phyloP scores from a whole-genome alignment of 2,329 filamentous ascomycete genomes.

The Pestalotiopsis sp. region DNA sequence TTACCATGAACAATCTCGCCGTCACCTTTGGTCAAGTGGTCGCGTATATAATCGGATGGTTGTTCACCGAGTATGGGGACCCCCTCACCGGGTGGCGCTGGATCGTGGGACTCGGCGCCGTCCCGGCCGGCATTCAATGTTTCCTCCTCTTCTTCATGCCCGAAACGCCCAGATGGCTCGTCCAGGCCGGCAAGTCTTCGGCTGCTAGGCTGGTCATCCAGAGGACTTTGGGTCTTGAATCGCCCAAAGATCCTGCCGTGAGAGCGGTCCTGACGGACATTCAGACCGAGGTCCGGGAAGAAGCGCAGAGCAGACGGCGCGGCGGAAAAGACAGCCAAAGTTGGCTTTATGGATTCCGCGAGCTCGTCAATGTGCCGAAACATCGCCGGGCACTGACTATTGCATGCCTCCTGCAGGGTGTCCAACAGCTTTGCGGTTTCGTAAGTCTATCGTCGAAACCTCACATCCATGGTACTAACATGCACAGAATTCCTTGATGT shows the following conservation, averaged over 20 bases:
- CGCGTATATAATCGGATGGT: constrained; percentile 84
- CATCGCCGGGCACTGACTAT: constrained; percentile 79
- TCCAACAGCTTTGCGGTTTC: constrained; percentile 89
- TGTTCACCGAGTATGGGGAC: constrained; percentile 60
- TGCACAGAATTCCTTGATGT: constrained; percentile 81
- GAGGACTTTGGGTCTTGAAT: constrained; percentile 51
- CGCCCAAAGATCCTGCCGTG: constrained; percentile 49
- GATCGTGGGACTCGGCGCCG: constrained; percentile 85
- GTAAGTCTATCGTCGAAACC: background rate
- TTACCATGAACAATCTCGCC: constrained; percentile 81
- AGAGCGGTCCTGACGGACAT: constrained; percentile 69
- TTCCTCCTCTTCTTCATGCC: constrained; percentile 73
- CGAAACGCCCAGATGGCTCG: constrained; percentile 87
- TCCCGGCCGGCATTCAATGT: constrained; percentile 75
- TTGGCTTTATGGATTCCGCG: constrained; percentile 51
- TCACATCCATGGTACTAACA: constrained; percentile 5
- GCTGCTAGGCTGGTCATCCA: constrained; percentile 68
- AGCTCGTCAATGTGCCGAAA: constrained; percentile 59
- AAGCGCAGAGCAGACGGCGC: constrained; percentile 54
- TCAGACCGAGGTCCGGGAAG: constrained; percentile 73
- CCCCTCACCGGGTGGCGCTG: constrained; percentile 74
- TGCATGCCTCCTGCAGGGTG: constrained; percentile 81
- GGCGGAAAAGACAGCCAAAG: constrained; percentile 29
- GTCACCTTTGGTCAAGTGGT: constrained; percentile 88
- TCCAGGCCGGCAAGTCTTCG: constrained; percentile 64